These are phyloP conservation scores for Trichosanthes truncata DNA, from an alignment of 306 rosid species.

Conservation along the genomic window DNA sequence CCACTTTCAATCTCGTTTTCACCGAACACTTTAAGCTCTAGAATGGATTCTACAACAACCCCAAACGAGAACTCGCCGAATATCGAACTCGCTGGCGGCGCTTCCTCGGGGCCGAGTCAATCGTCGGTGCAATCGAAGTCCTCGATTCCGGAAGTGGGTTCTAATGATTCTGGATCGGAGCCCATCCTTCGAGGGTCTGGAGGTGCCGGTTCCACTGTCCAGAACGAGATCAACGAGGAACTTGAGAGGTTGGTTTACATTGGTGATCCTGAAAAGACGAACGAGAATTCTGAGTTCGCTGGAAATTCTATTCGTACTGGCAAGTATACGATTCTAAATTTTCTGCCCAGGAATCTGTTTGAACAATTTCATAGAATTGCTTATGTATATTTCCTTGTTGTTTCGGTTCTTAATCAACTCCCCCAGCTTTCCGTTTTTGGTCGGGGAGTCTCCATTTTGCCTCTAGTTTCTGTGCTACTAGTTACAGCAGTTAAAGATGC, in stretches of 20 bases:
- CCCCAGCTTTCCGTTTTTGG: constrained; percentile 89
- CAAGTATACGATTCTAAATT: constrained; percentile 57
- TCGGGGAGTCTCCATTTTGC: constrained; percentile 64
- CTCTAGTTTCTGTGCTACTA: constrained; percentile 60
- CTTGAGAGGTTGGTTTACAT: constrained; percentile 57
- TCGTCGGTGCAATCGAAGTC: constrained; percentile 35
- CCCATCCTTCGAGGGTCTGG: constrained; percentile 50
- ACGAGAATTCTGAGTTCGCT: constrained; percentile 46
- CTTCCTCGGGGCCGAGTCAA: constrained; percentile 41
- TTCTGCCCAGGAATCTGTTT: constrained; percentile 71
- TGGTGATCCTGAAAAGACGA: constrained; percentile 46
- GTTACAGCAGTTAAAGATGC: constrained; percentile 87
- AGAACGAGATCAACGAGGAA: constrained; percentile 69
- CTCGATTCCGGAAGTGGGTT: constrained; percentile 39
- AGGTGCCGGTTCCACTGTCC: constrained; percentile 57
- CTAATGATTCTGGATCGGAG: no score
- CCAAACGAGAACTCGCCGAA: constrained; percentile 25
- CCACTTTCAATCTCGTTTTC: neutral
- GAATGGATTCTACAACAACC: constrained; percentile 34
- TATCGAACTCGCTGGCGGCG: constrained; percentile 21
- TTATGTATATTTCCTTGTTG: constrained; percentile 63
- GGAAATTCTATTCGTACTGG: constrained; percentile 51
- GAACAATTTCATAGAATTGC: constrained; percentile 95
- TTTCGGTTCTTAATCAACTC: constrained; percentile 79
- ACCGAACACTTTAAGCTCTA: neutral